Evolutionary conservation across 768 basidiomycete species (phyloP), one percentile per base, ranked within the genome.

Genomic region (Albatrellus ellisii): DNA sequence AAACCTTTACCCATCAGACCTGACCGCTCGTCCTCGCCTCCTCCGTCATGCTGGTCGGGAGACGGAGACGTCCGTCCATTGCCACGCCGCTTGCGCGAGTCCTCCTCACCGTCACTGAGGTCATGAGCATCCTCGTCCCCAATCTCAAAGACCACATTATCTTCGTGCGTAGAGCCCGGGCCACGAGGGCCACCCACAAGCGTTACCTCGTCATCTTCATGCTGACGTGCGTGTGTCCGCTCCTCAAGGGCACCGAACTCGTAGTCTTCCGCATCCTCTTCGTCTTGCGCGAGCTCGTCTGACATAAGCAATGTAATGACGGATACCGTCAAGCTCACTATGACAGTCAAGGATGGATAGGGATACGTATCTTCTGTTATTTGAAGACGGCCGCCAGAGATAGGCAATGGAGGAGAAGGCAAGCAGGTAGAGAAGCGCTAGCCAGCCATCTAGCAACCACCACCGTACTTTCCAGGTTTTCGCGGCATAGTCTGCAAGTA

Each of bases 401-500:
- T 77, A 95, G 2, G 86, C 77, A 47, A 97, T 89, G 8, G 73
- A 65, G 46, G 66, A 62, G 59, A 98, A 98, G 26, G 80, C 77
- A 22, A 69, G 63, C 35, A 95, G 72, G 58, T 94, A 98, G 20
- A 98, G 75, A 35, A 92, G 69, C 1, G 86, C 78, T 34, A 98
- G 71, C 70, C 89, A 98, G 14, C 92, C 95, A 54, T 99, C 95
- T 31, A 99, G 70, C 5, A 99, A 67, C 83, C 90, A 90, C 95
- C 95, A 99, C 36, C 92, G 79, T 42, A 74, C 69, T 45, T 69
- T 73, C 91, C 91, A 97, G 14, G 87, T 80, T 46, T 79, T 83
- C 5, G 90, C 84, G 12, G 89, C 85, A 56, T 92, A 97, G 57
- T 94, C 90, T 91, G 42, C 4, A 26, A 15, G 22, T 11, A 26